phyloP scores from a whole-genome alignment of 768 basidiomycete genomes.

The Rubroboletus pulcherrimus region DNA sequence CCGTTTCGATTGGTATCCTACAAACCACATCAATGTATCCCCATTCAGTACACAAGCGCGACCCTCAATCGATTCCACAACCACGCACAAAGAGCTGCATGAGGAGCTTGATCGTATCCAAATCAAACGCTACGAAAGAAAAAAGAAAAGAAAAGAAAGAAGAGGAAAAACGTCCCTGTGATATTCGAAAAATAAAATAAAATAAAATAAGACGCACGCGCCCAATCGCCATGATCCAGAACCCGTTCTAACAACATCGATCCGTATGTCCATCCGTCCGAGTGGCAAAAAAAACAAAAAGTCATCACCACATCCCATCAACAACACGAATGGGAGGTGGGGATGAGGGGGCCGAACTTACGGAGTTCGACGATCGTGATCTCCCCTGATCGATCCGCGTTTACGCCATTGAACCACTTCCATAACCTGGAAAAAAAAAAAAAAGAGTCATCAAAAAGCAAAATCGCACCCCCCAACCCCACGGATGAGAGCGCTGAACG shows the following conservation, averaged over 20 bases:
- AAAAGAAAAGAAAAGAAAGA: neutral
- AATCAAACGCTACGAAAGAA: conserved; percentile 59
- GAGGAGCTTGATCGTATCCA: conserved; percentile 82
- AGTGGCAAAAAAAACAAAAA: neutral
- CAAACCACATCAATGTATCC: neutral
- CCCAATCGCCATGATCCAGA: conserved; percentile 67
- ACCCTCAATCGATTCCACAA: neutral
- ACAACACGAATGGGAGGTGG: no score
- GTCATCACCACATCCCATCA: neutral
- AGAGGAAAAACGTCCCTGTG: neutral
- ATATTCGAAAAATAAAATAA: neutral
- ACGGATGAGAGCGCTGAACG: conserved; percentile 20
- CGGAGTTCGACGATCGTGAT: conserved; percentile 67
- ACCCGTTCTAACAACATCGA: conserved; percentile 27
- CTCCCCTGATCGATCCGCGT: conserved; percentile 62
- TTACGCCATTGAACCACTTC: conserved; percentile 70
- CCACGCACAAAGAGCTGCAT: conserved; percentile 72
- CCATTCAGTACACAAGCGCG: neutral
- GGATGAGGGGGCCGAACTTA: conserved; percentile 36
- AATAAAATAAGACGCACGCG: conserved; percentile 43
- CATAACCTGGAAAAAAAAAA: conserved; percentile 48
- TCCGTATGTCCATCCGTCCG: neutral
- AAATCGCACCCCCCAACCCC: no score
- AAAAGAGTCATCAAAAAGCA: no score
- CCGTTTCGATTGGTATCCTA: conserved; percentile 73